Evolutionary conservation across 2,329 filamentous ascomycete genomes (phyloP), one percentile per base, ranked within the genome.

Genomic region (Mycosphaerella arachidis): DNA sequence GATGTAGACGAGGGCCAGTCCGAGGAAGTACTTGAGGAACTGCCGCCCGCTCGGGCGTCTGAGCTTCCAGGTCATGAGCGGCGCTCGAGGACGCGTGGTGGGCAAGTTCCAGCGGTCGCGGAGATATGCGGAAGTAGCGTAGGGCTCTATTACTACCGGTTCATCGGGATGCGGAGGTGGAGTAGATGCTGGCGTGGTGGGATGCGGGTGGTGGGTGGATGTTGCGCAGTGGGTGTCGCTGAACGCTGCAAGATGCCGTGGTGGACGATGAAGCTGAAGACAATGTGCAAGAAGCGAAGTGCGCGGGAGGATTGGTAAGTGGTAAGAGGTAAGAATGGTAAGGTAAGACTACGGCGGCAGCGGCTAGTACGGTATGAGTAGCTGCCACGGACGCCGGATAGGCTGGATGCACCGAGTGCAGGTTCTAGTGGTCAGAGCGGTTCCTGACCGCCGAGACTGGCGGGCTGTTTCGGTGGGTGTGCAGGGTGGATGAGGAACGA

Each of bases 1-100:
- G 30, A 73, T 68, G 66, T 72, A 73, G 58, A 64, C 52, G 24
- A 73, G 50, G 29, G 69, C 66, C 20, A 69, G 46, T 8, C 56
- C 63, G 31, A 69, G 63, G 65, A 69, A 68, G 56, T 56, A 60
- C 56, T 27, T 46, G 57, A 67, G 67, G 52, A 62, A 64, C 58
- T 57, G 64, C 29, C 62, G 56, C 16, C 45, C 55, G 7, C 54
- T 56, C 33, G 59, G 59, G 31, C 57, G 62, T 51, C 58, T 66
- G 46, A 56, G 40, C 31, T 35, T 35, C 31, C 31, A 35, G 54
- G 53, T 51, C 57, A 63, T 57, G 56, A 30, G 53, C 12, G 53
- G 7, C 46, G 56, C 20, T 43, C 13, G 48, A 52, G 18, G 37
- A 35, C 9, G 24, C 9, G 35, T 27, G 50, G 31, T 8, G 7